phyloP scores from a whole-genome alignment of 805 yeast species.

The Yarrowia sp. region DNA sequence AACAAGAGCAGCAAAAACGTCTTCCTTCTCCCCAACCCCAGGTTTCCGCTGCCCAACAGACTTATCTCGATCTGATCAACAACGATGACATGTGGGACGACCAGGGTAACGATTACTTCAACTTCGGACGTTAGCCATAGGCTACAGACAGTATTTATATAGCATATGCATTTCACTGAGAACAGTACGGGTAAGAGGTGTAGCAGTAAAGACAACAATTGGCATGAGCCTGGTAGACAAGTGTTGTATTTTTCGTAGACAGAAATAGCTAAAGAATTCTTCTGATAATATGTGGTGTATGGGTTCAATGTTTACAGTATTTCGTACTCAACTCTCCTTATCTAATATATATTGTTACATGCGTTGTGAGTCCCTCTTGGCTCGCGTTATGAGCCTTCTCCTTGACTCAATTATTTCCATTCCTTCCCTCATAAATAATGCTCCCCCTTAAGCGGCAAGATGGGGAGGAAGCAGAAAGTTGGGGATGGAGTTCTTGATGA shows the following conservation, averaged over 20 bases:
- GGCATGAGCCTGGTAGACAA: too few species aligned
- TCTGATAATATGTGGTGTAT: too few species aligned
- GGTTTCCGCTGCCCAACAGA: constrained; percentile 26
- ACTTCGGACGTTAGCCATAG: background rate
- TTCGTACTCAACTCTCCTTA: too few species aligned
- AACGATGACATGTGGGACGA: constrained; percentile 28
- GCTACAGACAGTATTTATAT: constrained; percentile 21
- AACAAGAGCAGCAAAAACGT: background rate
- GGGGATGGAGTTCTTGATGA: constrained; percentile 92
- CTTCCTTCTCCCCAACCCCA: background rate
- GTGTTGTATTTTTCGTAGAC: too few species aligned
- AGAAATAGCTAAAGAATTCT: too few species aligned
- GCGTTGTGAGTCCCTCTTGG: background rate
- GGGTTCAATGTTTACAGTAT: too few species aligned
- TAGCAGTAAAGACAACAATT: too few species aligned
- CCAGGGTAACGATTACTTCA: constrained; percentile 32
- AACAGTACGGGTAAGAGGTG: too few species aligned
- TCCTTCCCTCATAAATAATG: constrained; percentile 20
- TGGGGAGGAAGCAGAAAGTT: constrained; percentile 95
- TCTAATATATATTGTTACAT: constrained; percentile 31
- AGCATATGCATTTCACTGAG: constrained; percentile 25
- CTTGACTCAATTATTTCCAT: background rate
- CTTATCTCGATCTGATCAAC: constrained; percentile 23
- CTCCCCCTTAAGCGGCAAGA: constrained; percentile 57
- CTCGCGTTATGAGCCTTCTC: background rate